These are phyloP conservation scores for Gamarada debralockiae DNA, from an alignment of 495 filamentous ascomycete species.

Conservation along the genomic window DNA sequence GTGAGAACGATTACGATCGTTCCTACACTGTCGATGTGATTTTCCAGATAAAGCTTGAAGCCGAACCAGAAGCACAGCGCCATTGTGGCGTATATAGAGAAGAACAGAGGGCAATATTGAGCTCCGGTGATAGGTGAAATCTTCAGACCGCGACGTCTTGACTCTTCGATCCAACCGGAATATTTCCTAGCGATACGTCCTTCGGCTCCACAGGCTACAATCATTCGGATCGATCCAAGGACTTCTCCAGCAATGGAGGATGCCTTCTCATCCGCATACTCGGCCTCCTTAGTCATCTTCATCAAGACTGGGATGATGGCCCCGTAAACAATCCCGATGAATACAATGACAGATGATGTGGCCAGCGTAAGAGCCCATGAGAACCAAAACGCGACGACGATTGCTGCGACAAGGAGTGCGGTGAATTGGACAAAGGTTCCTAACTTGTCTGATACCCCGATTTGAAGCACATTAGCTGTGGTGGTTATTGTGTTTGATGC, in stretches of 20 bases:
- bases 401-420: slow-evolving; percentile 45
- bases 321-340: slow-evolving; percentile 54
- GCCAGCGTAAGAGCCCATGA: slow-evolving; percentile 53
- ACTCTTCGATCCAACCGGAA: slow-evolving; percentile 51
- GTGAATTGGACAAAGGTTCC: slow-evolving; percentile 47
- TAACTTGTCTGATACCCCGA: slow-evolving; percentile 63
- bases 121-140: slow-evolving; percentile 27
- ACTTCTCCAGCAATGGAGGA: slow-evolving; percentile 57
- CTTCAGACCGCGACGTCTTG: slow-evolving; percentile 43
- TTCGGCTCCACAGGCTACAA: slow-evolving; percentile 62
- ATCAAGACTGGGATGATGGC: slow-evolving; percentile 52
- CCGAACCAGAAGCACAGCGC: slow-evolving; percentile 50
- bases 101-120: slow-evolving; percentile 31
- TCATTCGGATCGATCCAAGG: slow-evolving; percentile 52
- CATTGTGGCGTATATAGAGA: slow-evolving; percentile 26
- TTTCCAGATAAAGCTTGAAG: slow-evolving; percentile 35
- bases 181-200: slow-evolving; percentile 49
- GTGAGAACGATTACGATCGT: slow-evolving; percentile 50
- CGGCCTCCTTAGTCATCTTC: slow-evolving; percentile 49
- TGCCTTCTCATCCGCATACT: slow-evolving; percentile 56
- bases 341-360: slow-evolving; percentile 50
- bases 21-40: slow-evolving; percentile 37
- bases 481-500: slow-evolving; percentile 59
- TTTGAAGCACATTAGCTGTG: slow-evolving; percentile 59
- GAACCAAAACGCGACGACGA: slow-evolving; percentile 49